Base-by-base conservation (phyloP, 192 early-diverging fungal genomes). In the Mortierella hygrophila region DNA sequence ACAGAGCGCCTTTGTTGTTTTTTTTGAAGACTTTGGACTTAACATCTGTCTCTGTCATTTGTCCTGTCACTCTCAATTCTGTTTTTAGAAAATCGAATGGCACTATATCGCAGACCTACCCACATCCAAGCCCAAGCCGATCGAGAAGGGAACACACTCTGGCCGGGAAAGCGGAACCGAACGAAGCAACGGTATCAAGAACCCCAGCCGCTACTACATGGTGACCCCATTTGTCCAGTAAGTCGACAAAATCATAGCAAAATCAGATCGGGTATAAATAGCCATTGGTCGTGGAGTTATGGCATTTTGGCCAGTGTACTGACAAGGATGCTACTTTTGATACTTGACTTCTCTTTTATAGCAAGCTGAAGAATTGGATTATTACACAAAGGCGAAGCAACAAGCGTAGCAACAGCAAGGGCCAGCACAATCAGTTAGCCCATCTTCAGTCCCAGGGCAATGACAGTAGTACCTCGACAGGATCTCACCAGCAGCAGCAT, bases 181-280 rank as follows among this genome's bases (percentile, higher is more conserved):
- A 18, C 77, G 84, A 38, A 68, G 83, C 13, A 69, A 65, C 3
- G 78, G 85, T 7, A 44, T 72, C 78, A 92, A 84, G 83, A 91
- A 87, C 76, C 88, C 85, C 23, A 92, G 82, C 79, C 89, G 92
- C 40, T 96, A 92, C 81, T 96, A 95, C 70, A 88, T 95, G 90
- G 93, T 96, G 70, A 93, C 91, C 35, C 95, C 95, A 18, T 96
- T 96, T 89, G 89, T 95, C 68, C 92, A 87, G 90, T 91, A 89
- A 69, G 75, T 82, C 70, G 9, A 18, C 26, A 35, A 60, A 3
- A 3, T 6, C 60, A 11, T 32, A 3, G 29, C n/a, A 6, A 32
- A 0, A 32, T 65, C 26, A 9, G 7, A 32, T 0, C 2, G 60
- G 32, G 60, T 26, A 15, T 32, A 2, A 4, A 4, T 15, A 32